Percentiles rank a stretch among this genome's conserved stretches.
These are phyloP conservation scores for Balamuthia mandrillaris DNA, from an alignment of 208 protist species.

Conservation along the genomic window DNA sequence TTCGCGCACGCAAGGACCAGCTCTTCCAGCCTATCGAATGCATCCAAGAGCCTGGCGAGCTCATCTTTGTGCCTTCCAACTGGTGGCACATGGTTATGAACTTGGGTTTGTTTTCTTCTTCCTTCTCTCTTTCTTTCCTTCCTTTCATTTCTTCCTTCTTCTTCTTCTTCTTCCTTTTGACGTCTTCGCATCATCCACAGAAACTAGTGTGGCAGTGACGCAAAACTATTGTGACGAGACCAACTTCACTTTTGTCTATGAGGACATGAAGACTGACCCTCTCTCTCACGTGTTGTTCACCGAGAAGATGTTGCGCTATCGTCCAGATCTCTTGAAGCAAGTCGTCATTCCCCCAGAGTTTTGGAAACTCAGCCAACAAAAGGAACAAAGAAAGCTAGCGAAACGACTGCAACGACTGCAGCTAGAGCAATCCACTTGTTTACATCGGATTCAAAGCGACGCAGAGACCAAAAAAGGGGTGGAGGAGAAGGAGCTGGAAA, in stretches of 20 bases:
- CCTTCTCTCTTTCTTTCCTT: neutral
- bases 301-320: constrained; percentile 15
- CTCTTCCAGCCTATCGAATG: constrained; percentile 38
- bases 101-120: neutral
- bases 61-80: constrained; percentile 30
- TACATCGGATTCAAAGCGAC: too few species aligned
- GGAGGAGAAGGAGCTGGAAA: too few species aligned
- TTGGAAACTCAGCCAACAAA: too few species aligned
- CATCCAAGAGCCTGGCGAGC: constrained; percentile 8
- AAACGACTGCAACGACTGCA: too few species aligned
- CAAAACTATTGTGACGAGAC: constrained; percentile 12
- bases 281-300: neutral
- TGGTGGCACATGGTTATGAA: constrained; percentile 41
- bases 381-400: too few species aligned
- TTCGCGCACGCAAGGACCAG: neutral
- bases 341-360: too few species aligned
- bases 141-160: neutral
- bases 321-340: constrained; percentile 8
- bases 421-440: too few species aligned
- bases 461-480: too few species aligned
- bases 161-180: too few species aligned
- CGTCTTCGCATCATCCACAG: too few species aligned
- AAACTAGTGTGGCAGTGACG: constrained; percentile 27
- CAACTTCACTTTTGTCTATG: constrained; percentile 8
- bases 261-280: neutral